Percentiles rank a stretch among this genome's conserved stretches.
Conservation (phyloP, 139 green algal species). For the Volvox reticuliferus region DNA sequence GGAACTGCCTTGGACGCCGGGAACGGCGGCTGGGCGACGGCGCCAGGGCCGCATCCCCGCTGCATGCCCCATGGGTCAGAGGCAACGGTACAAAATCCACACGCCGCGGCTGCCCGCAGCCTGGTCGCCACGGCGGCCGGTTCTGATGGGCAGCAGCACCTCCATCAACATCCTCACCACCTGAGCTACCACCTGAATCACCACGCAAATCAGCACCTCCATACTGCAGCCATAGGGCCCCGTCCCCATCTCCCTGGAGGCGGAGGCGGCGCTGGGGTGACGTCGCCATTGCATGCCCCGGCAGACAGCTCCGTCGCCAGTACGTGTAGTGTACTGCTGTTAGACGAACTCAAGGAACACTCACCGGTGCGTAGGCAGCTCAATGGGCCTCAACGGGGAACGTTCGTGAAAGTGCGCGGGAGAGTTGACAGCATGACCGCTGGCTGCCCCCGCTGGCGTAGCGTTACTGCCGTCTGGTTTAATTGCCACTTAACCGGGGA, state of each 20-base stretch:
- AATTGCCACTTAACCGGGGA: neutral
- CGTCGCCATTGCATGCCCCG: neutral
- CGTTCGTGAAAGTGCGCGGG: no score
- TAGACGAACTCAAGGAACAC: conserved; percentile 36
- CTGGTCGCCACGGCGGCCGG: neutral
- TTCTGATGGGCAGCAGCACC: neutral
- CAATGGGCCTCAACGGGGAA: no score
- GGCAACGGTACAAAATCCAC: no score
- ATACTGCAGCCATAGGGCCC: no score
- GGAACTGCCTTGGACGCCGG: no score
- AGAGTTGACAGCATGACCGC: no score
- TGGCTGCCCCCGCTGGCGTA: no score
- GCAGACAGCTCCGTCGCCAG: conserved; percentile 24
- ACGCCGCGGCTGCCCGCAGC: no score
- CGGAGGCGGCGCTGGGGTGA: neutral
- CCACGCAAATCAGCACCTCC: neutral
- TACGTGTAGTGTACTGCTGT: conserved; percentile 4
- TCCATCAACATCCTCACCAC: neutral
- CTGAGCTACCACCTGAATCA: neutral
- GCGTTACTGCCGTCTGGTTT: neutral
- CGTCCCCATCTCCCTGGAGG: neutral
- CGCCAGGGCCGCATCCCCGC: no score
- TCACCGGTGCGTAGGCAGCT: conserved; percentile 15
- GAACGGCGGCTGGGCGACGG: no score
- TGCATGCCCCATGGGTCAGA: no score